Percentiles rank a stretch among this genome's conserved stretches.
phyloP scores from a whole-genome alignment of 2,329 filamentous ascomycete genomes.

The Rhynchosporium secalis region DNA sequence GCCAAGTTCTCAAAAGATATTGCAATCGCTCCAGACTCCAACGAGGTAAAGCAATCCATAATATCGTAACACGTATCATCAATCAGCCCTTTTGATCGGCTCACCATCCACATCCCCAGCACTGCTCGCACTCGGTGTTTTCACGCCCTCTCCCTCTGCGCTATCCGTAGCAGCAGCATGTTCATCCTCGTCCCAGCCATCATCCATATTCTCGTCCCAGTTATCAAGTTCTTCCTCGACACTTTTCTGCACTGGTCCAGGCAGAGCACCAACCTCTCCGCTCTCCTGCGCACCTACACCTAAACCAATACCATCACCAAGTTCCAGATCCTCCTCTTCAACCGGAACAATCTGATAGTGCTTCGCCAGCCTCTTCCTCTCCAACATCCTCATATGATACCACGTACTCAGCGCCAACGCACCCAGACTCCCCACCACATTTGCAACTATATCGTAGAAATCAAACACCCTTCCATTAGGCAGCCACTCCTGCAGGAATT shows the following conservation, averaged over 20 bases:
- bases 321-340: constrained; percentile 69
- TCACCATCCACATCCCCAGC: constrained; percentile 38
- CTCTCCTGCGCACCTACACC: constrained; percentile 57
- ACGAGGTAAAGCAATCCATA: constrained; percentile 17
- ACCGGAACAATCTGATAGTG: constrained; percentile 70
- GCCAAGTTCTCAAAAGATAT: neutral
- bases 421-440: constrained; percentile 73
- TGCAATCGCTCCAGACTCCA: constrained; percentile 5
- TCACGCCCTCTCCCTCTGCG: constrained; percentile 36
- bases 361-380: constrained; percentile 74
- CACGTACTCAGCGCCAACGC: constrained; percentile 76
- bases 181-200: constrained; percentile 61
- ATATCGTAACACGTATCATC: constrained; percentile 34
- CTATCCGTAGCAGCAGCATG: constrained; percentile 32
- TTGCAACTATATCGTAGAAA: constrained; percentile 82
- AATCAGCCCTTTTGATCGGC: constrained; percentile 37
- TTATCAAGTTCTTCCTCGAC: constrained; percentile 86
- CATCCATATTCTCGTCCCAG: constrained; percentile 83
- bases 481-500: constrained; percentile 73
- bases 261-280: constrained; percentile 52
- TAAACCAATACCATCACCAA: constrained; percentile 57
- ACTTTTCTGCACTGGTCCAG: constrained; percentile 37
- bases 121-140: constrained; percentile 41
- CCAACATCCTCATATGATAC: constrained; percentile 96
- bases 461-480: constrained; percentile 74